A percentile compares a stretch with the other conserved stretches of the same genome.
Evolutionary conservation across 2,329 filamentous ascomycete genomes (phyloP).

Genomic region (Fusarium sp.): DNA sequence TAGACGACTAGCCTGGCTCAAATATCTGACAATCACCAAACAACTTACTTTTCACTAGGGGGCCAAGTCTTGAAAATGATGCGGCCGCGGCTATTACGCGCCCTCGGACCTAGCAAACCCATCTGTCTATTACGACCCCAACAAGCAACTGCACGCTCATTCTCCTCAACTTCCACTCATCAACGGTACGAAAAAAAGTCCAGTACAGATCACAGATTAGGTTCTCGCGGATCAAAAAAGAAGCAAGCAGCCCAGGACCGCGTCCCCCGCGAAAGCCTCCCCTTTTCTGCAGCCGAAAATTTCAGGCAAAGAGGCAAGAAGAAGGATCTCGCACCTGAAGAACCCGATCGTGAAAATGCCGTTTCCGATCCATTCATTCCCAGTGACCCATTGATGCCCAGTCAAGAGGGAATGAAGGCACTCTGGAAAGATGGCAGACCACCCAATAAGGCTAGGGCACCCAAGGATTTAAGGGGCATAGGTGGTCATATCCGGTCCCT

Average conservation of each 20-base stretch:
- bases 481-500: constrained; percentile 35
- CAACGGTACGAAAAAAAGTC: constrained; percentile 12
- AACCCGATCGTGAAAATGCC: too few relatives aligned
- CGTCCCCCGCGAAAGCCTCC: background rate
- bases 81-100: background rate
- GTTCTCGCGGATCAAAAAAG: background rate
- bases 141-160: constrained; percentile 6
- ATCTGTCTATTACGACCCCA: background rate
- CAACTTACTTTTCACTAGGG: background rate
- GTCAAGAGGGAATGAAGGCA: too few relatives aligned
- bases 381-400: too few relatives aligned
- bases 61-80: constrained; percentile 6
- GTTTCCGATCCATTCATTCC: too few relatives aligned
- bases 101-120: background rate
- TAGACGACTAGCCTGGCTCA: background rate
- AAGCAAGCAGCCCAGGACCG: background rate
- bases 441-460: background rate
- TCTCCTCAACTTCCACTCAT: background rate
- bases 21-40: background rate
- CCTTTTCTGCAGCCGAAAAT: too few relatives aligned
- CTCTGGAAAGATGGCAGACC: constrained; percentile 9
- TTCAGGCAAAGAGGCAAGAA: background rate
- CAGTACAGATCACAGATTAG: background rate
- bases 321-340: too few relatives aligned
- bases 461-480: constrained; percentile 20